Evolutionary conservation across 768 basidiomycete genomes (phyloP).

Genomic region (Hygrocybe punicea): DNA sequence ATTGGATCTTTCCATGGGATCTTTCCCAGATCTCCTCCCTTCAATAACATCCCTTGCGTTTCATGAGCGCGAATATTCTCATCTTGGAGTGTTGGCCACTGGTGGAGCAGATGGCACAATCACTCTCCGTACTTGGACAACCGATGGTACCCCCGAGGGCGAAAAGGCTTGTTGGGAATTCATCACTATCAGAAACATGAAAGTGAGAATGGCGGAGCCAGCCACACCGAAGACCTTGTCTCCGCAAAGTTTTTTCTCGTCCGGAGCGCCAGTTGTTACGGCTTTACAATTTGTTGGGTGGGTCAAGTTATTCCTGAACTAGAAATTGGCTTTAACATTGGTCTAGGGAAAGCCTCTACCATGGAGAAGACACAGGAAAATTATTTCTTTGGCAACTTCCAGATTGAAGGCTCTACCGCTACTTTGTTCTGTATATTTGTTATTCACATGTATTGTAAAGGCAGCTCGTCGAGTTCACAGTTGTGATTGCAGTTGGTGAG

Average conservation of each 20-base stretch:
- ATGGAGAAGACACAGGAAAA: slow-evolving; percentile 64
- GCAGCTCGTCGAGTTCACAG: no score
- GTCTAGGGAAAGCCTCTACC: slow-evolving; percentile 54
- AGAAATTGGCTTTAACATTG: neutral
- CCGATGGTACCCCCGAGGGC: slow-evolving; percentile 65
- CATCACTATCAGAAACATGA: slow-evolving; percentile 62
- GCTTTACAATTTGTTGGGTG: slow-evolving; percentile 84
- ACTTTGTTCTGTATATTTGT: neutral
- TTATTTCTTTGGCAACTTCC: slow-evolving; percentile 57
- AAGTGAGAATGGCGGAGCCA: slow-evolving; percentile 41
- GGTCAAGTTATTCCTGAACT: slow-evolving; percentile 15
- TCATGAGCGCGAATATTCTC: slow-evolving; percentile 84
- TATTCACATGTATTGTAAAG: no score
- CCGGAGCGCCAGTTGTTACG: slow-evolving; percentile 55
- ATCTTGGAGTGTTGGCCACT: slow-evolving; percentile 73
- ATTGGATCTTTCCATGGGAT: slow-evolving; percentile 53
- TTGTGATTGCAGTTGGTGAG: no score
- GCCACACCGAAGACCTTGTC: neutral
- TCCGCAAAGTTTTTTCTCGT: neutral
- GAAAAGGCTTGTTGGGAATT: slow-evolving; percentile 75
- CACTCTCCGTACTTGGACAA: slow-evolving; percentile 79
- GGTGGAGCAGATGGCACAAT: slow-evolving; percentile 75
- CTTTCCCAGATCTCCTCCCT: slow-evolving; percentile 44
- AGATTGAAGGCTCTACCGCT: slow-evolving; percentile 36
- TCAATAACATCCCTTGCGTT: slow-evolving; percentile 77